Percentiles rank a stretch among this genome's conserved stretches.
These are phyloP conservation scores for Penicillium paneum DNA, from an alignment of 2,329 filamentous ascomycete genomes.

Conservation along the genomic window DNA sequence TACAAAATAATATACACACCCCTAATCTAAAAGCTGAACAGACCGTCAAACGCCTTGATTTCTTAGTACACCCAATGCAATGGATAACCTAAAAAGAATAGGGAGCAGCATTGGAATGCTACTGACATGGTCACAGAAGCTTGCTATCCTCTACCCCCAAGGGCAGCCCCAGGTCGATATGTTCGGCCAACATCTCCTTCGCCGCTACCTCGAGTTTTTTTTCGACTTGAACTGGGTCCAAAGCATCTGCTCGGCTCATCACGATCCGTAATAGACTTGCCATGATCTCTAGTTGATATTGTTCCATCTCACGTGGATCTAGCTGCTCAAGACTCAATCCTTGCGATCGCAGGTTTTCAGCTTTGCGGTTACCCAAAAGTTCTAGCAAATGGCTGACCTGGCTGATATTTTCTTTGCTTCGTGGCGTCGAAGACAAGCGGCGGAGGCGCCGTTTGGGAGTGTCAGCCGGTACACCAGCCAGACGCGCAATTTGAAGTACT, in stretches of 20 bases:
- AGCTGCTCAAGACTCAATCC: slow-evolving; percentile 36
- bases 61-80: not conserved
- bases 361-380: slow-evolving; percentile 41
- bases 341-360: slow-evolving; percentile 30
- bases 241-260: slow-evolving; percentile 33
- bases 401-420: slow-evolving; percentile 45
- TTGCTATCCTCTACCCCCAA: slow-evolving; percentile 27
- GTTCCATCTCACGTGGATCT: slow-evolving; percentile 36
- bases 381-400: slow-evolving; percentile 47
- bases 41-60: slow-evolving; percentile 1
- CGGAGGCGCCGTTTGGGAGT: slow-evolving; percentile 39
- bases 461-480: slow-evolving; percentile 36
- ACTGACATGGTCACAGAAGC: slow-evolving; percentile 15
- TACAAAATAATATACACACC: slow-evolving; percentile 6
- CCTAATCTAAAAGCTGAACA: not conserved
- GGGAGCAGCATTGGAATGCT: not conserved
- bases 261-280: slow-evolving; percentile 41
- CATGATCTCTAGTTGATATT: slow-evolving; percentile 45
- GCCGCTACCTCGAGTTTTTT: slow-evolving; percentile 34
- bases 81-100: not conserved
- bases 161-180: slow-evolving; percentile 32
- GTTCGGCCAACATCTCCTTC: slow-evolving; percentile 37
- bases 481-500: slow-evolving; percentile 49
- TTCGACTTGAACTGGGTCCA: slow-evolving; percentile 31
- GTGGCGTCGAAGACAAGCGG: slow-evolving; percentile 40